Base-by-base conservation (phyloP, 139 green algal genomes). In the Haematococcus lacustris region DNA sequence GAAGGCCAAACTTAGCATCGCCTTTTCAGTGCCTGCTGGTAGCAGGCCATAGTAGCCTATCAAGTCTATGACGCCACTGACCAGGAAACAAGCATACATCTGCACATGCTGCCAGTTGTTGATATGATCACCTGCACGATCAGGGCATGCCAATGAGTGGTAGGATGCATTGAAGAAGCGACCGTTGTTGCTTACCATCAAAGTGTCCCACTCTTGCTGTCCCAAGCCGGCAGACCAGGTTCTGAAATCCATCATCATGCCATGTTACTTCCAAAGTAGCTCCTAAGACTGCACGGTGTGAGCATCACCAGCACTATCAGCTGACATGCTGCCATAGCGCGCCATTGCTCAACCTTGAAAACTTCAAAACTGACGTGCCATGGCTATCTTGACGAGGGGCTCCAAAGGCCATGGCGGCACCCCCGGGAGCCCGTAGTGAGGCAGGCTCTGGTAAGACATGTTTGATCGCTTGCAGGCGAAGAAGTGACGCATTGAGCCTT, bases 41-140 rank as follows among this genome's bases (percentile, higher is more conserved):
- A 69, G 63, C n/a, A 40, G 21, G 21, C 63, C 63, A 35, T 6
- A 69, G 2, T 35, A 69, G 7, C 30, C 63, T 37, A 35, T 35
- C 30, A 69, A 23, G 63, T 69, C 63, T 4, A 69, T 51, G 37
- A 69, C 63, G 13, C 63, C 63, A 13, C 30, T 47, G 6, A 69
- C 63, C 35, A 69, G 6, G 63, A 69, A 69, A 26, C 63, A 69
- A 7, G 51, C 7, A 21, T 69, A 69, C 63, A 69, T 69, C 63
- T 69, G 63, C 35, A 69, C 61, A 6, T 69, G 63, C 63, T 69
- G 63, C 63, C 63, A 69, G 63, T 69, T 69, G 63, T 69, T 69
- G 35, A 69, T 39, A 23, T 69, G 63, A 35, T 69, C 13, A 13
- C 13, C 13, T 57, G 47, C 47, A 57, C 21, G 47, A 57, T 57